Evolutionary conservation across 2,329 filamentous ascomycete species (phyloP), one percentile per base, ranked within the genome.

Genomic region (Neonectria ditissima): DNA sequence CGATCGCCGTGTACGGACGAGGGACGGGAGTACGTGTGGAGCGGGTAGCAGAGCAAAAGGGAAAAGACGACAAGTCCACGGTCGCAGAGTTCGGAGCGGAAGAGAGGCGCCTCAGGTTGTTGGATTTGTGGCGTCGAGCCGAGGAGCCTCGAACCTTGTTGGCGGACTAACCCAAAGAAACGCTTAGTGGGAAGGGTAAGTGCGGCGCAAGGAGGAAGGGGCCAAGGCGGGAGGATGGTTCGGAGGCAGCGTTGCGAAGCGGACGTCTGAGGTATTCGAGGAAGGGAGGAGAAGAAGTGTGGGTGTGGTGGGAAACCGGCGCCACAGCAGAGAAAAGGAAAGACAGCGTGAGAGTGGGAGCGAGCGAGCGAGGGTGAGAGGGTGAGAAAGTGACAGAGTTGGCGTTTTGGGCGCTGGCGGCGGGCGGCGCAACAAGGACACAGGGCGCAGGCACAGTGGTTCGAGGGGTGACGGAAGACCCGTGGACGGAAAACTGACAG

Each of bases 111-210:
- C 60, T 61, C 56, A 63, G 61, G 59, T 66, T 67, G 61, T 68
- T 69, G 66, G 54, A 63, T 69, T 69, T 69, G 70, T 74, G 69
- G 71, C 72, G 72, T 73, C 65, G 67, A 72, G 55, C 67, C 61
- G 69, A 68, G 63, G 61, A 67, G 66, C 62, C 59, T 68, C 62
- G 65, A 70, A 67, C 67, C 69, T 69, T 73, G 71, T 64, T 69
- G 69, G 70, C 50, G 63, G 58, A 63, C 65, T 65, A 69, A 62
- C 39, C 59, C 69, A 63, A 71, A 72, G 68, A 63, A 69, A 67
- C 39, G 43, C 45, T 48, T 63, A 59, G 60, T 55, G 60, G 60
- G 55, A 24, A 43, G 37, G 48, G 8, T 6, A 55, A 34, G 53
- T 44, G 57, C 55, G 45, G 65, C 47, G 68, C 54, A 63, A 61